Percentiles rank a stretch among this genome's conserved stretches.
phyloP scores from a whole-genome alignment of 768 basidiomycete genomes.

The Rhodotorula toruloides region DNA sequence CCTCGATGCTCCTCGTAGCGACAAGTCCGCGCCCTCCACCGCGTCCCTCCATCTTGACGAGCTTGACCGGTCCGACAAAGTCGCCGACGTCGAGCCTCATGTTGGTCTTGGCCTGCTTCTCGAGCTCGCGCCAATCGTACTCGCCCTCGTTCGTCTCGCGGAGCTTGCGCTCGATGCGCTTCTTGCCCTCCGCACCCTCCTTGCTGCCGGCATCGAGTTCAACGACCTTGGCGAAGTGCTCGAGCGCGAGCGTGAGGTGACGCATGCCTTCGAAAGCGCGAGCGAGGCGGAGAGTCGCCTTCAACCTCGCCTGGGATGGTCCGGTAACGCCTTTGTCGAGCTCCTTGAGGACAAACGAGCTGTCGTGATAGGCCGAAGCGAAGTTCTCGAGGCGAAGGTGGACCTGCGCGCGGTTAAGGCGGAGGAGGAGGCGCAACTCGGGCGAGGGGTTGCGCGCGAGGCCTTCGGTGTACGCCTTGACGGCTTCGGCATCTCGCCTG shows the following conservation, averaged over 20 bases:
- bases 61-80: conserved; percentile 17
- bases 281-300: conserved; percentile 55
- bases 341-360: background rate
- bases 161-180: background rate
- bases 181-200: background rate
- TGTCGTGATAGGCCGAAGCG: conserved; percentile 11
- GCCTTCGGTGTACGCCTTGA: conserved; percentile 40
- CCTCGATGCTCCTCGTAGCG: conserved; percentile 18
- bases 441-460: background rate
- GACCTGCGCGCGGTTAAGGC: conserved; percentile 20
- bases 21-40: conserved; percentile 21
- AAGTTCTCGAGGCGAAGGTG: conserved; percentile 17
- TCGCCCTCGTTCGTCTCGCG: conserved; percentile 1
- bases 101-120: background rate
- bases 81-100: background rate
- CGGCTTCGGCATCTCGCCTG: conserved; percentile 42
- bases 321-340: background rate
- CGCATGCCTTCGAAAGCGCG: conserved; percentile 5
- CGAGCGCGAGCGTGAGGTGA: background rate
- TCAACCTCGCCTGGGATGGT: conserved; percentile 52
- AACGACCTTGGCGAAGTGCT: background rate
- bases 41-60: background rate
- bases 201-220: background rate
- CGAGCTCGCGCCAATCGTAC: conserved; percentile 3
- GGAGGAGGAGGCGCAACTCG: conserved; percentile 8